These are phyloP conservation scores for Thielaviopsis musarum DNA, from an alignment of 2,329 filamentous ascomycete species.

Conservation along the genomic window DNA sequence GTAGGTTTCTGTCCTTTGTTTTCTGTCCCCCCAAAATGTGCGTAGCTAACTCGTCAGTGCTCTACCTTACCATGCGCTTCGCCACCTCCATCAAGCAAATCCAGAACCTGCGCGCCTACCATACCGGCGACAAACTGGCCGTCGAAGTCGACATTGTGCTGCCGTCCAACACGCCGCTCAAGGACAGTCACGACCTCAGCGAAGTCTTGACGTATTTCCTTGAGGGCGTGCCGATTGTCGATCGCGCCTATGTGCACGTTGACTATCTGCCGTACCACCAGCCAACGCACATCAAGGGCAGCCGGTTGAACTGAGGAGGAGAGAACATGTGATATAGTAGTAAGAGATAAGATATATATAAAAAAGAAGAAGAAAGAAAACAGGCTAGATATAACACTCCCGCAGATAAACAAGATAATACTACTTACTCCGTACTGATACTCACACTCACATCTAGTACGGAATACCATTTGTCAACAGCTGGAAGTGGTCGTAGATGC, in stretches of 20 bases:
- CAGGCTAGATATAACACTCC: background rate
- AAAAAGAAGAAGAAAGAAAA: background rate
- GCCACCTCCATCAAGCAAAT: conserved; percentile 76
- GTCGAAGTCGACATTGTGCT: conserved; percentile 71
- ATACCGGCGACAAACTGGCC: conserved; percentile 70
- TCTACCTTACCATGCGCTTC: conserved; percentile 89
- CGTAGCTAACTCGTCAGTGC: conserved; percentile 24
- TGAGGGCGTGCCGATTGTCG: conserved; percentile 66
- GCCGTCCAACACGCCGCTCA: conserved; percentile 55
- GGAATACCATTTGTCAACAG: conserved; percentile 93
- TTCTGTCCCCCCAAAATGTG: too few relatives aligned
- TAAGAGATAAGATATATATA: background rate
- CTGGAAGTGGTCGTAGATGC: conserved; percentile 96
- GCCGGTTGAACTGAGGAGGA: conserved; percentile 3
- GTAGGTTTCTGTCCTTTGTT: conserved; percentile 17
- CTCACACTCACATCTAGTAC: conserved; percentile 36
- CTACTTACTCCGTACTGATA: background rate
- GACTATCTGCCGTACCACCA: conserved; percentile 47
- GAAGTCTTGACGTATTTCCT: conserved; percentile 71
- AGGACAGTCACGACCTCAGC: conserved; percentile 64
- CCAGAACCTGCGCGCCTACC: conserved; percentile 71
- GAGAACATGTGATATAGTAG: background rate
- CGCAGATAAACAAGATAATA: background rate
- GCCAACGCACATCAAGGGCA: conserved; percentile 35
- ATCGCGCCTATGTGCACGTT: conserved; percentile 52